Evolutionary conservation across 2,329 filamentous ascomycete genomes (phyloP), one percentile per base, ranked within the genome.

Genomic region (Colletotrichum sp.): DNA sequence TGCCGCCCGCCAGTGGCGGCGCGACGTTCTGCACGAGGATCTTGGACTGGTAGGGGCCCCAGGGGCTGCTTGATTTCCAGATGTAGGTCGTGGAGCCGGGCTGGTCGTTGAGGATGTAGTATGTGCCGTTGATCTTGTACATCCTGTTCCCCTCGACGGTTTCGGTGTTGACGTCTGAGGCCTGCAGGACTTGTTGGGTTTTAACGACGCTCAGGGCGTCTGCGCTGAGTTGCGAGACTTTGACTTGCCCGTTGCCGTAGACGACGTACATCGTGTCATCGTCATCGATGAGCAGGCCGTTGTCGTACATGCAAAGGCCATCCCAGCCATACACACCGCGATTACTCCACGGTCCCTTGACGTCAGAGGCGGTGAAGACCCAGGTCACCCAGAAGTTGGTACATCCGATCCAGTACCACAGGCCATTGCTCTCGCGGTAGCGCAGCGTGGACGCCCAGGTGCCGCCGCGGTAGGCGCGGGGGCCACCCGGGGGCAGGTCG

Each of bases 401-500:
- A 78, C 90, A 92, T 2, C 90, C 91, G 10, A 90, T 85, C 90
- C 90, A 92, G 82, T 91, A 91, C 81, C 87, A 92, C 2, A 83
- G 82, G 2, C 85, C 83, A 32, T 85, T 88, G 36, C 86, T 88
- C 64, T 86, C 78, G 8, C 89, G 86, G 79, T 92, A 91, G 6
- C 87, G 83, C 74, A 92, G 82, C 0, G 87, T 88, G 0, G 88
- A 90, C 0, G 91, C 90, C 88, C 89, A 92, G 7, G 88, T 91
- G 1, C 91, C 90, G 60, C 87, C 84, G 10, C 88, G 84, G 75
- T 92, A 92, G 2, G 87, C 88, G 1, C 83, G 82, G 7, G 82
- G 82, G 4, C 83, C 82, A 65, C 83, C 84, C 12, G 73, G 48
- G 5, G 76, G 73, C 1, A 92, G 82, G 79, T 89, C 83, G 82